Conservation (phyloP, 208 protist genomes). For the Trypanosoma boissoni region DNA sequence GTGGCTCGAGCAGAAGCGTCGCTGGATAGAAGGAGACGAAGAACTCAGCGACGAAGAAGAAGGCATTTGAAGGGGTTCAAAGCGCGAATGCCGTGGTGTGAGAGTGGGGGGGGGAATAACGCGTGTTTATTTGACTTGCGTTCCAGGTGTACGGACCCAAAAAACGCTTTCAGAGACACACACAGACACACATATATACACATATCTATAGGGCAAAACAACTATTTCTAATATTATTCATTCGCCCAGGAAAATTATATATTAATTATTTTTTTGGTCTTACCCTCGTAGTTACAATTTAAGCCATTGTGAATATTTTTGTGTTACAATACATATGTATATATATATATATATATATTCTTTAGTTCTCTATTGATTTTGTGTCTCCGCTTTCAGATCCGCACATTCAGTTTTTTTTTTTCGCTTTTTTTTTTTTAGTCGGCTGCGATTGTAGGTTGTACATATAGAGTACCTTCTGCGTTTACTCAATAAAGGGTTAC, state of each 20-base stretch:
- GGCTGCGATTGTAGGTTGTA: not conserved
- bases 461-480: too few species aligned
- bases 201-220: not conserved
- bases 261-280: not conserved
- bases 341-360: constrained; percentile 6
- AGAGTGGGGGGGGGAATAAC: too few species aligned
- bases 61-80: not conserved
- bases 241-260: not conserved
- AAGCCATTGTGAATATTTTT: not conserved
- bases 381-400: not conserved
- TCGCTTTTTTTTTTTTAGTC: not conserved
- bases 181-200: too few species aligned
- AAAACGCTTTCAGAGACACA: too few species aligned
- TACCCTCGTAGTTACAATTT: too few species aligned
- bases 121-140: too few species aligned
- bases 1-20: constrained; percentile 63
- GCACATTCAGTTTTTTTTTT: not conserved
- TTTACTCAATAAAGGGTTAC: too few species aligned
- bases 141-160: too few species aligned
- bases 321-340: not conserved
- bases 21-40: constrained; percentile 69
- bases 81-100: too few species aligned
- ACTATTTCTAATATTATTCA: not conserved
- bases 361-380: not conserved
- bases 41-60: constrained; percentile 33